Conservation (phyloP, 1,284 basidiomycete species). For the Rhodotorula sp. region DNA sequence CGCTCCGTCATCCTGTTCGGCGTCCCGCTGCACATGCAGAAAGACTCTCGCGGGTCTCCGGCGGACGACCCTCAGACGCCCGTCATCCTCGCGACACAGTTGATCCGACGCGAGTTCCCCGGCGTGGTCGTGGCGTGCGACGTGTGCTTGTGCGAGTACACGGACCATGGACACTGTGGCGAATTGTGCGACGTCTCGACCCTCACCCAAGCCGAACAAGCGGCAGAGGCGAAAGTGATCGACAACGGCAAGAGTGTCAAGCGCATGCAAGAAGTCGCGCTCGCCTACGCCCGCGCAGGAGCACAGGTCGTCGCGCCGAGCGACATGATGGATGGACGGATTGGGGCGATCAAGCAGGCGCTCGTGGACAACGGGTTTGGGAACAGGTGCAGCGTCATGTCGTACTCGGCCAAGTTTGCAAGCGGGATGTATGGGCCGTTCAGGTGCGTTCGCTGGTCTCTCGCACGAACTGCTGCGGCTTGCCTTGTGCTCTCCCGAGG, state of each 20-base stretch:
- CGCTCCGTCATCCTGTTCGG: constrained; percentile 94
- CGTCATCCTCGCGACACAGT: constrained; percentile 84
- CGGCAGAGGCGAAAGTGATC: constrained; percentile 41
- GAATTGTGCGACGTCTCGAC: constrained; percentile 41
- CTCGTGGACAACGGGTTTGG: constrained; percentile 78
- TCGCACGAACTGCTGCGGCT: not conserved
- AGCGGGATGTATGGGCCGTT: constrained; percentile 97
- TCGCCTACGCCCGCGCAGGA: constrained; percentile 88
- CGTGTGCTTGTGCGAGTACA: constrained; percentile 99
- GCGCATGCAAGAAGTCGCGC: constrained; percentile 86
- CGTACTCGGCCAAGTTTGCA: constrained; percentile 98
- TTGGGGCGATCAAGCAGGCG: constrained; percentile 81
- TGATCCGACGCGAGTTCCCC: constrained; percentile 75
- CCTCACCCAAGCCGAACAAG: constrained; percentile 15
- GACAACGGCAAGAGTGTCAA: constrained; percentile 70
- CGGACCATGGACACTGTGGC: constrained; percentile 96
- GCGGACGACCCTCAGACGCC: constrained; percentile 89
- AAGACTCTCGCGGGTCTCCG: constrained; percentile 80
- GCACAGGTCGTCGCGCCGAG: constrained; percentile 97
- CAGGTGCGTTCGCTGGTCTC: constrained; percentile 57
- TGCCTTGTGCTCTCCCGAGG: too few species aligned
- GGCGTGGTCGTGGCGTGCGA: constrained; percentile 83
- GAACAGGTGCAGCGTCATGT: constrained; percentile 89
- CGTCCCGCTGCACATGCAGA: constrained; percentile 65
- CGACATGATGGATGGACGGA: constrained; percentile 95